Conservation (phyloP, 2,329 filamentous ascomycete genomes). For the Calonectria hongkongensis region DNA sequence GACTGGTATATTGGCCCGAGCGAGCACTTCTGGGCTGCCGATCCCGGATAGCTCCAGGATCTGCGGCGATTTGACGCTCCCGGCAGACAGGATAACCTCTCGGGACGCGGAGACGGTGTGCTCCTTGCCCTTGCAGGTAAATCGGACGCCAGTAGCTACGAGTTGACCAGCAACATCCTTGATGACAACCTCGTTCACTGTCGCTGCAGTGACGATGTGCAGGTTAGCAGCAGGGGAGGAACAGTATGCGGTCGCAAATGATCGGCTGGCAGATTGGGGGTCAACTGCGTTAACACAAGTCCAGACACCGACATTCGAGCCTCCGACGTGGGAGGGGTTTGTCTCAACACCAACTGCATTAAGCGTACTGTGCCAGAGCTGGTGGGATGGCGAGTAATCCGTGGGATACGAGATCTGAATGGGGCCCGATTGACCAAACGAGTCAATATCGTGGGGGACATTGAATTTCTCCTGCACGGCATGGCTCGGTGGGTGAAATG, state of each 20-base stretch:
- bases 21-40: slow-evolving; percentile 64
- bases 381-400: slow-evolving; percentile 64
- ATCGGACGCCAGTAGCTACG: slow-evolving; percentile 58
- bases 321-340: slow-evolving; percentile 67
- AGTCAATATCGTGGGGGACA: slow-evolving; percentile 61
- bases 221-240: slow-evolving; percentile 66
- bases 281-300: slow-evolving; percentile 70
- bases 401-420: slow-evolving; percentile 68
- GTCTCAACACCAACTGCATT: slow-evolving; percentile 64
- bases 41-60: slow-evolving; percentile 78
- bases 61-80: slow-evolving; percentile 74
- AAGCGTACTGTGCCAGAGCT: slow-evolving; percentile 69
- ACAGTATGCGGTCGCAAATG: slow-evolving; percentile 68
- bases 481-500: slow-evolving; percentile 64
- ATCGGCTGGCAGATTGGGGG: slow-evolving; percentile 66
- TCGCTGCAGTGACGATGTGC: slow-evolving; percentile 58
- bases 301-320: slow-evolving; percentile 70
- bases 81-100: slow-evolving; percentile 77
- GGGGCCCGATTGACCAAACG: slow-evolving; percentile 67
- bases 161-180: slow-evolving; percentile 36
- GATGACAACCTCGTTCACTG: slow-evolving; percentile 54
- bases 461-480: slow-evolving; percentile 59
- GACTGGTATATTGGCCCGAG: slow-evolving; percentile 60
- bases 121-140: slow-evolving; percentile 61
- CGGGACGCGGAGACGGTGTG: slow-evolving; percentile 62